Evolutionary conservation across 169 alveolate genomes (phyloP).

Genomic region (Cryptosporidium andersoni): DNA sequence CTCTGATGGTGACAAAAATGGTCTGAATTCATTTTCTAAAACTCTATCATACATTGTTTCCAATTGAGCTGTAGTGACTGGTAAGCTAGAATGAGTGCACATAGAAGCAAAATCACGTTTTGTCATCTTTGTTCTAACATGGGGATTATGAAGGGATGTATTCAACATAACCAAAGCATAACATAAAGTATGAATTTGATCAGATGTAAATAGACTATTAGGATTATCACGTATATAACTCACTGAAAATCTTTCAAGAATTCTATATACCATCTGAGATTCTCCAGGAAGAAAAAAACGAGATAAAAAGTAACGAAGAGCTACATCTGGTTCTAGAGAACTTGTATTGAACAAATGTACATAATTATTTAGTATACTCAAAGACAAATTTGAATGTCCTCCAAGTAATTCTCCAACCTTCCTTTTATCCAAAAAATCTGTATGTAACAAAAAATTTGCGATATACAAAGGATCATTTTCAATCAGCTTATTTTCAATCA

Average conservation of each 20-base stretch:
- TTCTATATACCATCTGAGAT: slow-evolving; percentile 72
- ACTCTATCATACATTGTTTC: slow-evolving; percentile 61
- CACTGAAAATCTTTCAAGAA: slow-evolving; percentile 70
- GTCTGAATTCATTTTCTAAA: slow-evolving; percentile 50
- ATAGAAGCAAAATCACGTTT: slow-evolving; percentile 45
- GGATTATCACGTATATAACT: slow-evolving; percentile 62
- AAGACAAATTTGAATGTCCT: slow-evolving; percentile 44
- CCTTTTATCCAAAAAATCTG: slow-evolving; percentile 54
- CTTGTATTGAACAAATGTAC: slow-evolving; percentile 48
- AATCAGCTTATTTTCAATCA: slow-evolving; percentile 40
- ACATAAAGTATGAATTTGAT: slow-evolving; percentile 62
- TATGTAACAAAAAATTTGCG: slow-evolving; percentile 56
- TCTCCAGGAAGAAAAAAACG: slow-evolving; percentile 73
- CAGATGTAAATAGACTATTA: slow-evolving; percentile 24
- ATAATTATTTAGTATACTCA: slow-evolving; percentile 61
- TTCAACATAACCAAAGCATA: slow-evolving; percentile 63
- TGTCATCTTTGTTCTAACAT: slow-evolving; percentile 53
- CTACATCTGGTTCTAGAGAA: slow-evolving; percentile 71
- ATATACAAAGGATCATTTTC: slow-evolving; percentile 63
- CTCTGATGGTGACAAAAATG: slow-evolving; percentile 54
- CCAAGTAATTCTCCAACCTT: slow-evolving; percentile 66
- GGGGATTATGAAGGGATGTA: slow-evolving; percentile 59
- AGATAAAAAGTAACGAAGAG: slow-evolving; percentile 60
- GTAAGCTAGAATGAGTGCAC: slow-evolving; percentile 54
- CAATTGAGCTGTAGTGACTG: slow-evolving; percentile 12